These are phyloP conservation scores for Chrysopogon serrulatus DNA, from an alignment of 176 grass and related monocot genomes.

Conservation along the genomic window DNA sequence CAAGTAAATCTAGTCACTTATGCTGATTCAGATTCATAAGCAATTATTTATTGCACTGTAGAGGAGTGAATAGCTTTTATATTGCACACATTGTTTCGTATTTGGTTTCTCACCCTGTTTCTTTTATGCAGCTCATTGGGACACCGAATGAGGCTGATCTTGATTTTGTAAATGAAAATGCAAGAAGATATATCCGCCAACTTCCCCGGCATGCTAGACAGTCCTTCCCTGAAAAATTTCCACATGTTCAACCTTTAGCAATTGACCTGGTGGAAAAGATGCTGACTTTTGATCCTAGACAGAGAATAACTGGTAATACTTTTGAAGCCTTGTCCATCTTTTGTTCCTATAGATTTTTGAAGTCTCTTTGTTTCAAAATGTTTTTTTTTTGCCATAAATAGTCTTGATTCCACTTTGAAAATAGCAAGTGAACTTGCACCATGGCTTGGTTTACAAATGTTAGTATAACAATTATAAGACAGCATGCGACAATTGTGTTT, in stretches of 20 bases:
- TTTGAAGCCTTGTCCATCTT: background rate
- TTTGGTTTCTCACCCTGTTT: constrained; percentile 13
- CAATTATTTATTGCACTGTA: background rate
- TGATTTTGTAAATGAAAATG: constrained; percentile 96
- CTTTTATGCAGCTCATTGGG: constrained; percentile 67
- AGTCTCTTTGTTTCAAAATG: background rate
- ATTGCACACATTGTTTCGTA: background rate
- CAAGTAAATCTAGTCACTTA: background rate
- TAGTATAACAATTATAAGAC: background rate
- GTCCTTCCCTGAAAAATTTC: constrained; percentile 86
- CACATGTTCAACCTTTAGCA: constrained; percentile 81
- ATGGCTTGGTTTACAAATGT: background rate
- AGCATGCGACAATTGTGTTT: background rate
- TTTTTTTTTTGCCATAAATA: background rate
- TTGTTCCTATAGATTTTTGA: background rate
- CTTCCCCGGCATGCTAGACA: constrained; percentile 73
- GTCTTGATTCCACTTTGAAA: background rate
- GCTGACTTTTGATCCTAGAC: constrained; percentile 97
- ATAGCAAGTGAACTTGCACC: background rate
- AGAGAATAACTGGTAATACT: constrained; percentile 79
- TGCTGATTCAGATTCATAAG: background rate
- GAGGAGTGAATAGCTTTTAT: background rate
- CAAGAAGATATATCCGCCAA: constrained; percentile 93
- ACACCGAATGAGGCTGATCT: constrained; percentile 88
- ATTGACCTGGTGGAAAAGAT: constrained; percentile 97